These are phyloP conservation scores for Eucalyptus pauciflora DNA, from an alignment of 345 rosid genomes.

Conservation along the genomic window DNA sequence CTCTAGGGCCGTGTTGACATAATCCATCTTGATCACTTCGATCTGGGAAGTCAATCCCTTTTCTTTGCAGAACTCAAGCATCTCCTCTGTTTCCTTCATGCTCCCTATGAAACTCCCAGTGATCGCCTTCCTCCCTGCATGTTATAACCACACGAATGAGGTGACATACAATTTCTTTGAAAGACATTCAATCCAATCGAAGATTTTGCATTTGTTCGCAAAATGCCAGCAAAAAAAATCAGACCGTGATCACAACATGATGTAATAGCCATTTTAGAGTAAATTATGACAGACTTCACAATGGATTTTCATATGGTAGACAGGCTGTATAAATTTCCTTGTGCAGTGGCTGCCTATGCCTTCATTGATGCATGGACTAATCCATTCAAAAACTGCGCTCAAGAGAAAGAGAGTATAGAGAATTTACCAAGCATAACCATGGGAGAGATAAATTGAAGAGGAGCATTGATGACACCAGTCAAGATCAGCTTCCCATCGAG, in stretches of 20 bases:
- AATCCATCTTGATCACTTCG: conserved; percentile 82
- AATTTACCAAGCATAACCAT: conserved; percentile 74
- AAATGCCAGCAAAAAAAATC: neutral
- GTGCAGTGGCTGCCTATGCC: neutral
- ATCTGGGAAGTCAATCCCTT: conserved; percentile 55
- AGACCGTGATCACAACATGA: neutral
- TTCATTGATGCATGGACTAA: neutral
- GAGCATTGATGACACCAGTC: conserved; percentile 68
- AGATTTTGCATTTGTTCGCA: neutral
- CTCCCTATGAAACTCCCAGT: conserved; percentile 82
- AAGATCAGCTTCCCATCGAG: conserved; percentile 83
- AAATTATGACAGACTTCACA: neutral
- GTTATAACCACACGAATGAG: neutral
- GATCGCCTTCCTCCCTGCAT: conserved; percentile 59
- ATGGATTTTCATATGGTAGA: neutral
- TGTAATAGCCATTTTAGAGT: neutral
- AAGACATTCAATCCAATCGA: neutral
- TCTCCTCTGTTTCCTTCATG: conserved; percentile 77
- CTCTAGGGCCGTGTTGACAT: conserved; percentile 68
- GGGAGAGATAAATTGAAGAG: conserved; percentile 64
- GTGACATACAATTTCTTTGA: neutral
- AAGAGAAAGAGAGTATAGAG: neutral
- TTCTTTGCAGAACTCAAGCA: conserved; percentile 67
- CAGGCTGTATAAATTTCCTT: neutral
- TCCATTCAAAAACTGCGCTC: neutral